Percentiles rank a stretch among this genome's conserved stretches.
Evolutionary conservation across 768 basidiomycete species (phyloP).

Genomic region (Thelephora ganbajun): DNA sequence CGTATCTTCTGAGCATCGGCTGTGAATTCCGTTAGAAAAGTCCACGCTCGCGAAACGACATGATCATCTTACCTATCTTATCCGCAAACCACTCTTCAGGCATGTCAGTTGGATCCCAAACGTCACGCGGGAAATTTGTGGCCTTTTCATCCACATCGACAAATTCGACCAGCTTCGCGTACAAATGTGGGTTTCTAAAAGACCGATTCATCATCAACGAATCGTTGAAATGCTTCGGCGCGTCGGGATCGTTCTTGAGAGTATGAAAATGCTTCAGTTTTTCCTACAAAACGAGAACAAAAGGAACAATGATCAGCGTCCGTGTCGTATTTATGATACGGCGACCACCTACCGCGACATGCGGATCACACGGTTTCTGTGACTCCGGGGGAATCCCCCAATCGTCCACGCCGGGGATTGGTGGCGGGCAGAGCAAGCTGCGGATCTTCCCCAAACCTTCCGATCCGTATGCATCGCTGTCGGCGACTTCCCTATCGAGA

Average conservation of each 20-base stretch:
- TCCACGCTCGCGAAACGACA: neutral
- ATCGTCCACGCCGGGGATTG: constrained; percentile 48
- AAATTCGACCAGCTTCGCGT: constrained; percentile 89
- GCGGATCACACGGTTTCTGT: constrained; percentile 41
- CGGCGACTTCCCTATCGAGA: constrained; percentile 13
- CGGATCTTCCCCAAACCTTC: constrained; percentile 41
- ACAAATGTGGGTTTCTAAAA: constrained; percentile 95
- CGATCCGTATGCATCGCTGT: neutral
- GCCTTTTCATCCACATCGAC: constrained; percentile 80
- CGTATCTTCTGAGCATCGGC: constrained; percentile 27
- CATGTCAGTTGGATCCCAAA: constrained; percentile 64
- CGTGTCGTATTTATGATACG: neutral
- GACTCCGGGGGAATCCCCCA: constrained; percentile 68
- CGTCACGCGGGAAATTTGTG: constrained; percentile 61
- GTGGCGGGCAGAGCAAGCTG: constrained; percentile 42
- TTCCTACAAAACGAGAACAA: constrained; percentile 28
- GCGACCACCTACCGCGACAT: constrained; percentile 35
- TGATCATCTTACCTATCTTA: constrained; percentile 59
- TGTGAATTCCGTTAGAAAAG: constrained; percentile 7
- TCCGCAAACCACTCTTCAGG: constrained; percentile 62
- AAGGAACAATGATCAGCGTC: neutral
- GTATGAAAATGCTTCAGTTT: constrained; percentile 71
- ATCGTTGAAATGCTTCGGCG: constrained; percentile 89
- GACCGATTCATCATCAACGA: constrained; percentile 85
- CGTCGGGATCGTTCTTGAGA: constrained; percentile 46